Evolutionary conservation across 2,329 filamentous ascomycete genomes (phyloP), one percentile per base, ranked within the genome.

Genomic region (Aspergillus hortae): DNA sequence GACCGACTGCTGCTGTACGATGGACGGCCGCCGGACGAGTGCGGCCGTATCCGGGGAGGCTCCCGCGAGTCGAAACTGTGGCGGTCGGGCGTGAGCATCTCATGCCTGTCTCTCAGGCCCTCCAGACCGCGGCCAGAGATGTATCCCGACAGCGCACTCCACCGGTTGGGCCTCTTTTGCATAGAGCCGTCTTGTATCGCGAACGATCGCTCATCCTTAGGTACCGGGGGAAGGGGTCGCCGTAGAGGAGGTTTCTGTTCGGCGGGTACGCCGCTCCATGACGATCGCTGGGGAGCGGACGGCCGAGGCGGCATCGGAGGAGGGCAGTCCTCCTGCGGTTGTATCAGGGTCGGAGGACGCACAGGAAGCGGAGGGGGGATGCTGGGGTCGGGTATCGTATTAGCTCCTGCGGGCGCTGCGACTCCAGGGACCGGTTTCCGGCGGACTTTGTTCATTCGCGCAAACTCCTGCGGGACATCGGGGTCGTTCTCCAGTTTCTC

Each of bases 381-480:
- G 7, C 7, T 30, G 10, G 48, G 23, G 43, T 54, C 51, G n/a
- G 58, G 17, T 15, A 21, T 11, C 27, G 10, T 12, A 10, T 25
- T 12, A 7, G 19, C 25, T 45, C 19, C 43, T n/a, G 50, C 23
- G 54, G 54, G 17, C 47, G 35, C 51, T 15, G 53, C 53, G 21
- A 56, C 59, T 7, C 57, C 55, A 3, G 61, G 56, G 4, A 74
- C 68, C 33, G 72, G 72, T 52, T 74, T 74, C 11, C 72, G 67
- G 35, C 66, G 66, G 15, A 73, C 66, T 44, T 69, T 62, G 48
- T 73, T 74, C 62, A 74, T 53, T 19, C 62, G 64, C 14, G 60
- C 62, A 19, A 72, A 60, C 14, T 68, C 65, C 36, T 56, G 62
- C 33, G 64, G 58, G 7, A 57, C 43, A 23, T 55, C 53, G 4